Evolutionary conservation across 495 filamentous ascomycete species (phyloP).

Genomic region (Aspergillus nanangensis): DNA sequence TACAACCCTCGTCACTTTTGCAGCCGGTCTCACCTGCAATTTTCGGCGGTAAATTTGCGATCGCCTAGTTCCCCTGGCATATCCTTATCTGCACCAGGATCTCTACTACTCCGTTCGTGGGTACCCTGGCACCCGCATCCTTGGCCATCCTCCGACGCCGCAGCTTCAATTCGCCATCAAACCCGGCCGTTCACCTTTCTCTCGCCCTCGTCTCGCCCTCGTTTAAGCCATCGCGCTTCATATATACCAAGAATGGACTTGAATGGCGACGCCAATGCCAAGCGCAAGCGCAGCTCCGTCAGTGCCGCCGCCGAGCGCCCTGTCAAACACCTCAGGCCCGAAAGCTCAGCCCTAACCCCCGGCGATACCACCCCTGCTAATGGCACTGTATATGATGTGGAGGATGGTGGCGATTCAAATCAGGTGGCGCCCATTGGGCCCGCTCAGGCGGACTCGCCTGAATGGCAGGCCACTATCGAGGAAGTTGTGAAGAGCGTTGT

Average conservation of each 20-base stretch:
- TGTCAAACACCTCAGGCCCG: constrained; percentile 50
- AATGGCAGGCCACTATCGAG: constrained; percentile 97
- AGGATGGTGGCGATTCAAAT: constrained; percentile 43
- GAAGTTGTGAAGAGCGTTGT: constrained; percentile 89
- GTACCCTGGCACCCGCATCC: too few relatives aligned
- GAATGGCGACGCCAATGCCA: constrained; percentile 47
- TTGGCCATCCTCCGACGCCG: too few relatives aligned
- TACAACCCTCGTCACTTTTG: constrained; percentile 10
- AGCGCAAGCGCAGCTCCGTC: constrained; percentile 58
- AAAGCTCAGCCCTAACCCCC: constrained; percentile 36
- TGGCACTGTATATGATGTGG: constrained; percentile 43
- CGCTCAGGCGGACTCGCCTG: constrained; percentile 74
- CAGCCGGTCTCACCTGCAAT: constrained; percentile 7
- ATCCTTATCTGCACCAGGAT: too few relatives aligned
- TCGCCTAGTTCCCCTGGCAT: too few relatives aligned
- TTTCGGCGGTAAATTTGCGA: too few relatives aligned
- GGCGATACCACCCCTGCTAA: constrained; percentile 45
- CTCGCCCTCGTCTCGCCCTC: constrained; percentile 6
- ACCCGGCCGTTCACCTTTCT: constrained; percentile 7
- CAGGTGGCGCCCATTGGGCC: constrained; percentile 36
- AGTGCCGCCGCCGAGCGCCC: constrained; percentile 48
- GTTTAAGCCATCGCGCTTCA: constrained; percentile 1
- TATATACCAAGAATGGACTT: constrained; percentile 41
- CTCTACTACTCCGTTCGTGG: too few relatives aligned
- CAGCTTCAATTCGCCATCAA: too few relatives aligned